Percentiles rank a stretch among this genome's conserved stretches.
These are phyloP conservation scores for Syzygium aromaticum DNA, from an alignment of 345 rosid genomes.

Conservation along the genomic window DNA sequence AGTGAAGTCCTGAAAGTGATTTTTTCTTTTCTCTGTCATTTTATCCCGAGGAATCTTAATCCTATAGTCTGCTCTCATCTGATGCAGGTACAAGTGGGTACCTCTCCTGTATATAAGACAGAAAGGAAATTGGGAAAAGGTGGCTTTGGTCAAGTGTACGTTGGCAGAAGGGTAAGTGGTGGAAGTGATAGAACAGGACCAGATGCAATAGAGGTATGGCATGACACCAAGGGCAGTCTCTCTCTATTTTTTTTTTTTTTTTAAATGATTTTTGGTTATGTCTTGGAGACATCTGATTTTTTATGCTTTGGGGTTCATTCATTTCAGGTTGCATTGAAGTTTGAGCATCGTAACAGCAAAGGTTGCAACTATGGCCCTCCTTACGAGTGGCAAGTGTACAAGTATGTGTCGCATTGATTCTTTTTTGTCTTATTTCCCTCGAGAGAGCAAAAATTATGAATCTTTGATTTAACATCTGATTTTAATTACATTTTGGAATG, in stretches of 20 bases:
- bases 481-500: not conserved
- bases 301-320: slow-evolving; percentile 2
- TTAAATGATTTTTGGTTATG: not conserved
- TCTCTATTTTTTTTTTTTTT: not conserved
- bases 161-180: slow-evolving; percentile 71
- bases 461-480: not conserved
- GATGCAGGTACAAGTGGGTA: slow-evolving; percentile 79
- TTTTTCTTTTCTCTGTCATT: not conserved
- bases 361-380: slow-evolving; percentile 98
- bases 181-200: slow-evolving; percentile 65
- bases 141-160: slow-evolving; percentile 98
- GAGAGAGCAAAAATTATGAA: not conserved
- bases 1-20: not conserved
- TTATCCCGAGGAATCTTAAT: not conserved
- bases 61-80: not conserved
- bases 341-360: slow-evolving; percentile 90
- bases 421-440: not conserved
- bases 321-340: slow-evolving; percentile 86
- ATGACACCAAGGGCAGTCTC: not conserved
- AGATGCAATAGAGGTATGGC: slow-evolving; percentile 69
- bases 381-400: slow-evolving; percentile 96
- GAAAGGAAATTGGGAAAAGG: slow-evolving; percentile 95
- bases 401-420: slow-evolving; percentile 28
- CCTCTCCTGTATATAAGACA: slow-evolving; percentile 73
- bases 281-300: not conserved